Base-by-base conservation (phyloP, 441 rosid genomes). In the Gossypium laxum region DNA sequence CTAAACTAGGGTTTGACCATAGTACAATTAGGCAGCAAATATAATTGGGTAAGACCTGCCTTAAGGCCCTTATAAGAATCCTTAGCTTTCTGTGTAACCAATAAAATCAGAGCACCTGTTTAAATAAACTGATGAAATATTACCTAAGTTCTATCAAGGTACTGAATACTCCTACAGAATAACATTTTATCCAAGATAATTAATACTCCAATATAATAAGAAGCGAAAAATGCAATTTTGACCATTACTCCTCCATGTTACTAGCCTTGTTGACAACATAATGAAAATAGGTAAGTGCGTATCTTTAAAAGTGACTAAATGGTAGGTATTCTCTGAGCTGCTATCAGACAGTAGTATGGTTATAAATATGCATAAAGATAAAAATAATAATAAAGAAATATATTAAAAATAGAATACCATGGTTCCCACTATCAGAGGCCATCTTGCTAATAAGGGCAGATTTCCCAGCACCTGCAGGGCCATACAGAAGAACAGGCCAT, bases 401-500 rank as follows among this genome's bases (percentile, higher is more conserved):
- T 15, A 17, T n/a, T 0, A 68, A 52, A 61, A 41, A 38, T 47
- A 67, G 48, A 77, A 63, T 87, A 95, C 99, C 98, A 63, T 84
- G 82, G 72, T 81, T 88, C 65, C 95, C 89, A 78, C 83, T 78
- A 68, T 85, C 96, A 62, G 60, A 56, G 57, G 93, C 98, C 80
- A 95, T 82, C 82, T 88, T 85, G 80, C 77, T 83, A 47, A 95
- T 83, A 51, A 95, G 87, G 65, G 97, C 92, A 85, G 98, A 88
- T 85, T 95, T 95, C 73, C 99, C 99, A 59, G 86, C 81, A 69
- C 99, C 95, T 55, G 97, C 77, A 74, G 91, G 92, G 70, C 99
- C 99, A 78, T 88, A 91, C 0, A 91, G 86, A 78, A 95, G 97
- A 77, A 92, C 92, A 73, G 99, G 98, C 88, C 98, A 91, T 80